These are phyloP conservation scores for Penicillium angulare DNA, from an alignment of 495 filamentous ascomycete species.

Conservation along the genomic window DNA sequence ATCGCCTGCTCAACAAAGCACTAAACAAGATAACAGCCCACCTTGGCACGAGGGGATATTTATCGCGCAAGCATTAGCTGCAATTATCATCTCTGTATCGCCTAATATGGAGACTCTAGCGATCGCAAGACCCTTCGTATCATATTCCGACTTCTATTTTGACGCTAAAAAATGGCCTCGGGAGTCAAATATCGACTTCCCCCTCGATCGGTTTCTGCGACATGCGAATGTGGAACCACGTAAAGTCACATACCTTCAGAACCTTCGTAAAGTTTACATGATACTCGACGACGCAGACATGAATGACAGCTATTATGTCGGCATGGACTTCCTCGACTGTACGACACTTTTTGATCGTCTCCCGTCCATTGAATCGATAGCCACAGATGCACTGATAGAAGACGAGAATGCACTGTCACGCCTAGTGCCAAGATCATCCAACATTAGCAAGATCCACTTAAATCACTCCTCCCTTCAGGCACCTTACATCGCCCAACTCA, in stretches of 20 bases:
- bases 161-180: too few relatives aligned
- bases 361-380: not conserved
- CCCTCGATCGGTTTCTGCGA: not conserved
- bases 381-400: not conserved
- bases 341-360: not conserved
- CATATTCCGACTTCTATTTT: not conserved
- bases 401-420: not conserved
- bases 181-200: not conserved
- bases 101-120: not conserved
- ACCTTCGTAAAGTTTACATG: not conserved
- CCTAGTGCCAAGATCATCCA: slow-evolving; percentile 7
- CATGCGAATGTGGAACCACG: not conserved
- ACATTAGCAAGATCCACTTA: slow-evolving; percentile 18
- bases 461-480: slow-evolving; percentile 15
- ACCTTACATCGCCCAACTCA: slow-evolving; percentile 9
- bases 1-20: not conserved
- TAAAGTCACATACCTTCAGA: not conserved
- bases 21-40: not conserved
- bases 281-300: not conserved
- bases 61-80: not conserved
- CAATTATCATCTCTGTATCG: not conserved
- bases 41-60: not conserved
- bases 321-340: not conserved
- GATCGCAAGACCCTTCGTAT: not conserved
- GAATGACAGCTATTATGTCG: not conserved